Evolutionary conservation across 306 rosid genomes (phyloP).

Genomic region (Vigna nakashimae): DNA sequence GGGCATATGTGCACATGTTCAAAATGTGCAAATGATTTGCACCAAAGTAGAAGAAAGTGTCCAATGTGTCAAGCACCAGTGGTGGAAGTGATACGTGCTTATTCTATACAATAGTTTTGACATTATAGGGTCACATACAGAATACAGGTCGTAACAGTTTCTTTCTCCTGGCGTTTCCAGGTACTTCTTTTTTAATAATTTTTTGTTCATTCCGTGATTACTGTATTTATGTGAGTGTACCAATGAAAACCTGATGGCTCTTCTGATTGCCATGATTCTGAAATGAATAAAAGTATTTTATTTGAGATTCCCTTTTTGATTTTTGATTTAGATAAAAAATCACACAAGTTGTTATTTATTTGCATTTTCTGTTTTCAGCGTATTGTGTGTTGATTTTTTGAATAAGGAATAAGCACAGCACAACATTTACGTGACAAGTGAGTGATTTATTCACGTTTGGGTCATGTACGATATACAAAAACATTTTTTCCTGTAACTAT

Average conservation of each 20-base stretch:
- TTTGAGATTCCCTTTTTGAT: constrained; percentile 8
- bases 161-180: constrained; percentile 48
- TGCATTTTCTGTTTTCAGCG: constrained; percentile 33
- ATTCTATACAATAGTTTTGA: constrained; percentile 59
- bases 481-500: neutral
- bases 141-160: constrained; percentile 46
- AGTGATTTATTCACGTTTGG: neutral
- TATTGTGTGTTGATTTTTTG: constrained; percentile 12
- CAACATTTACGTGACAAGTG: constrained; percentile 1
- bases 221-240: constrained; percentile 49
- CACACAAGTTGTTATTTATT: constrained; percentile 4
- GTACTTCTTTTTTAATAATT: neutral
- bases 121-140: constrained; percentile 41
- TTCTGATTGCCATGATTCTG: constrained; percentile 43
- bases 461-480: constrained; percentile 6
- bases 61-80: constrained; percentile 98
- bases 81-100: constrained; percentile 91
- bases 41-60: constrained; percentile 70
- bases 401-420: constrained; percentile 23
- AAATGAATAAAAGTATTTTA: constrained; percentile 37
- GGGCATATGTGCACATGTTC: constrained; percentile 98
- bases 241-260: constrained; percentile 28
- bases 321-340: neutral
- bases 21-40: constrained; percentile 82
- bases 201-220: constrained; percentile 20